Conservation (phyloP, 1,284 basidiomycete species). For the Heterobasidion occidentale region DNA sequence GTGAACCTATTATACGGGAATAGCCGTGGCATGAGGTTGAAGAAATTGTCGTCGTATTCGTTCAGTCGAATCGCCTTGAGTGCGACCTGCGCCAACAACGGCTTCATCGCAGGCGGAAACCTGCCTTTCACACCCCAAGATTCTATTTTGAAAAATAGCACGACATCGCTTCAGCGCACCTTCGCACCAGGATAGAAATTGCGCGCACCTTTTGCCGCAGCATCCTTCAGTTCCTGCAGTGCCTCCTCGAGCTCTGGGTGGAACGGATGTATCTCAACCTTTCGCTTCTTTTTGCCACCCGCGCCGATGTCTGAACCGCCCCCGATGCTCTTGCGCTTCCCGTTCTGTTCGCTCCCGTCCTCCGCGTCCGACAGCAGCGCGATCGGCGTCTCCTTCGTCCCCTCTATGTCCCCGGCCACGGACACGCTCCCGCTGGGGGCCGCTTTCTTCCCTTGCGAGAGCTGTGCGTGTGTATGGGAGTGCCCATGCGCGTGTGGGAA, state of each 20-base stretch:
- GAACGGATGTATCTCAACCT: constrained; percentile 58
- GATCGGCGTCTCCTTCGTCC: constrained; percentile 50
- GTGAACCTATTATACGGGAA: constrained; percentile 94
- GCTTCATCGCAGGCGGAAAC: constrained; percentile 81
- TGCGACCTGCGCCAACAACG: constrained; percentile 63
- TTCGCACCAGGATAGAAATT: no score
- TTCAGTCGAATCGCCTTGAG: constrained; percentile 74
- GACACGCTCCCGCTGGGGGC: constrained; percentile 4
- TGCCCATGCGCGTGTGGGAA: constrained; percentile 15
- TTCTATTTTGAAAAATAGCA: constrained; percentile 27
- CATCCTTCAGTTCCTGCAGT: constrained; percentile 54
- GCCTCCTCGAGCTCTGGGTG: constrained; percentile 59
- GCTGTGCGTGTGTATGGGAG: constrained; percentile 7
- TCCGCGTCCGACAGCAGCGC: constrained; percentile 28
- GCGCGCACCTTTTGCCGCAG: constrained; percentile 46
- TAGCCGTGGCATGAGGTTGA: constrained; percentile 77
- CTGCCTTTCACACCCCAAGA: constrained; percentile 76
- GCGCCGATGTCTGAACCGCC: not conserved
- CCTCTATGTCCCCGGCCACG: constrained; percentile 20
- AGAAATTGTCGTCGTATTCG: constrained; percentile 90
- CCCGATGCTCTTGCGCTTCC: constrained; percentile 22
- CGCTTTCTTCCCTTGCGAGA: constrained; percentile 4
- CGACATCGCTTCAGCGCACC: not conserved
- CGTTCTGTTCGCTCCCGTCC: not conserved
- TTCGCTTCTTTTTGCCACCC: constrained; percentile 49